These are phyloP conservation scores for Stagonosporopsis chrysanthemi DNA, from an alignment of 2,329 filamentous ascomycete genomes.

Conservation along the genomic window DNA sequence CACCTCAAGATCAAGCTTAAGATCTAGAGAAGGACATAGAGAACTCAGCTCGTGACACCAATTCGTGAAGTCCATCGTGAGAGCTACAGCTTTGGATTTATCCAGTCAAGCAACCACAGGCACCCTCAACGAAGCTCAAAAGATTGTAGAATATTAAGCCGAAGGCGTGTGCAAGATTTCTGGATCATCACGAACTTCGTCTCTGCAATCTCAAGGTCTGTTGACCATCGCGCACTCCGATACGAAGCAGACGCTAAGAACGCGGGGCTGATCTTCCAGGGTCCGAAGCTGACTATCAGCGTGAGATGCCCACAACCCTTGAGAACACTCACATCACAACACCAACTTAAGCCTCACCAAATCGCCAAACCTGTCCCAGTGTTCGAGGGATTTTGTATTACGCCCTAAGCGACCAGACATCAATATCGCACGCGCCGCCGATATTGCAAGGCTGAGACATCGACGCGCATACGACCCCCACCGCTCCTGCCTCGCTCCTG, in stretches of 20 bases:
- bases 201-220: neutral
- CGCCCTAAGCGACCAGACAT: neutral
- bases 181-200: neutral
- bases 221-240: neutral
- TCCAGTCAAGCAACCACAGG: neutral
- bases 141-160: neutral
- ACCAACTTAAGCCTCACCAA: neutral
- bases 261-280: slow-evolving; percentile 4
- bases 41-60: neutral
- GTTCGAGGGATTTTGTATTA: neutral
- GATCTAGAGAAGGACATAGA: neutral
- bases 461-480: slow-evolving; percentile 13
- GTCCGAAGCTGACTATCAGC: slow-evolving; percentile 9
- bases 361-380: neutral
- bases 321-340: neutral
- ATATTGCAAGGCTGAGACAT: slow-evolving; percentile 18
- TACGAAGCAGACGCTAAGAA: slow-evolving; percentile 5
- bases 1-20: neutral
- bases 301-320: slow-evolving; percentile 1
- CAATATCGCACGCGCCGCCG: neutral
- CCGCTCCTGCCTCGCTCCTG: slow-evolving; percentile 3
- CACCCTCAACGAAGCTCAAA: neutral
- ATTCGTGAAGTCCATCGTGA: too few species aligned
- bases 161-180: neutral
- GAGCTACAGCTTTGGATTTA: neutral